A percentile compares a stretch with the other conserved stretches of the same genome.
phyloP scores from a whole-genome alignment of 2,329 filamentous ascomycete genomes.

The Pyrenochaeta sp. region DNA sequence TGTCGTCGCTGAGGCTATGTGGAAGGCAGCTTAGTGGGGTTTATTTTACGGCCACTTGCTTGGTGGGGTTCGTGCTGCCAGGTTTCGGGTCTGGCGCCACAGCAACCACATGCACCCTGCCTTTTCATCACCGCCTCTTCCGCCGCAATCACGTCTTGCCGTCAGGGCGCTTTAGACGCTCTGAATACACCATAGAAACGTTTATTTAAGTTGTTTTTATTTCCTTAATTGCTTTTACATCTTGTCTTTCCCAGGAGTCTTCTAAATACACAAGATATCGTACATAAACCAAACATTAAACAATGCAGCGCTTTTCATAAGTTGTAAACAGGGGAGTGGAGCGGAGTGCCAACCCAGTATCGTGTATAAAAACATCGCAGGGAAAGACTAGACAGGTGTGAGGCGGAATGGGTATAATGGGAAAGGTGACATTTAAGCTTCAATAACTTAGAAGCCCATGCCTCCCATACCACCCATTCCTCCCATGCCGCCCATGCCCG shows the following conservation, averaged over 20 bases:
- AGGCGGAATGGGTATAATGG: conserved; percentile 45
- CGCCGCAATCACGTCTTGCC: too few species aligned
- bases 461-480: conserved; percentile 63
- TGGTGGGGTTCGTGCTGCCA: conserved; percentile 7
- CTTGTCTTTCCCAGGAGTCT: conserved; percentile 33
- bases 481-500: conserved; percentile 65
- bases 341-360: conserved; percentile 47
- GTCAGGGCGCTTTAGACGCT: too few species aligned
- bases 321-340: conserved; percentile 46
- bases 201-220: conserved; percentile 31
- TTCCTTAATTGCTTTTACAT: conserved; percentile 41
- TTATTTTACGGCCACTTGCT: conserved; percentile 5
- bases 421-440: conserved; percentile 28
- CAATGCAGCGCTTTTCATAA: conserved; percentile 46
- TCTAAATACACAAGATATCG: conserved; percentile 48
- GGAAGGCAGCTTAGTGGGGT: conserved; percentile 31
- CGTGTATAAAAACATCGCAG: conserved; percentile 44
- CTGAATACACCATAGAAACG: conserved; percentile 4
- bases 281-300: conserved; percentile 40
- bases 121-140: conserved; percentile 11
- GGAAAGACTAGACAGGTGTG: conserved; percentile 39
- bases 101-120: conserved; percentile 25
- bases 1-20: conserved; percentile 34
- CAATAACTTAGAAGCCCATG: conserved; percentile 65
- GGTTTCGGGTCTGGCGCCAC: conserved; percentile 28